phyloP scores from a whole-genome alignment of 31 red algal genomes.

The Endocladia muricata region DNA sequence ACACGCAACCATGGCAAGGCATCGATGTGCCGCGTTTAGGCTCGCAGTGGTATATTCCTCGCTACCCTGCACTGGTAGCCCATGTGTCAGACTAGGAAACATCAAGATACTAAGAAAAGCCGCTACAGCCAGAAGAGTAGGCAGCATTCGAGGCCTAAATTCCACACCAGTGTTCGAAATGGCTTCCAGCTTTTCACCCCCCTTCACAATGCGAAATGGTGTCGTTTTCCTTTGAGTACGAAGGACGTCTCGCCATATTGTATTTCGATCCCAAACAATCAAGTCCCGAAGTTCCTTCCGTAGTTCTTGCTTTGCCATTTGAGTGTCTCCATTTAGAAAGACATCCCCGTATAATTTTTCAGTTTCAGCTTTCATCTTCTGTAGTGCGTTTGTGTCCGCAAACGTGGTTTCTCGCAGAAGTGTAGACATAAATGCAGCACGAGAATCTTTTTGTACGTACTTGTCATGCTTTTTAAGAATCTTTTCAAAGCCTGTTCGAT shows the following conservation, averaged over 20 bases:
- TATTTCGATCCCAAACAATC: conserved; percentile 94
- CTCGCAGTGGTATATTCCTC: conserved; percentile 10
- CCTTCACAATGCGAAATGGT: conserved; percentile 46
- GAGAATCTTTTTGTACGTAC: conserved; percentile 18
- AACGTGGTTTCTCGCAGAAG: conserved; percentile 20
- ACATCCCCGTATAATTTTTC: conserved; percentile 65
- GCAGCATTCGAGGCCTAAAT: conserved; percentile 27
- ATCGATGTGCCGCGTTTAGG: conserved; percentile 73
- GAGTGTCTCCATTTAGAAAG: conserved; percentile 57
- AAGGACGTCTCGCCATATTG: conserved; percentile 86
- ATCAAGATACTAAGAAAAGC: conserved; percentile 50
- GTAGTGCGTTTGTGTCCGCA: conserved; percentile 15
- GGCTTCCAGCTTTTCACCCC: conserved; percentile 29
- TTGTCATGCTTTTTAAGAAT: conserved; percentile 99
- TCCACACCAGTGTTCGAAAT: conserved; percentile 16
- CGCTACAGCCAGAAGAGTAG: conserved; percentile 18
- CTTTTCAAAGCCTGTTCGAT: conserved; percentile 86
- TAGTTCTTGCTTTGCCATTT: conserved; percentile 64
- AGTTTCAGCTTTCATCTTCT: conserved; percentile 27
- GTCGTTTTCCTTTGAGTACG: conserved; percentile 65
- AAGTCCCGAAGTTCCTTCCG: conserved; percentile 75
- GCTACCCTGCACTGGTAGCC: conserved; percentile 20
- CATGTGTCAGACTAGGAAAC: conserved; percentile 5
- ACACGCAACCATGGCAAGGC: conserved; percentile 60
- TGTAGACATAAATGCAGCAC: conserved; percentile 37